These are phyloP conservation scores for Glutinoglossum americanum DNA, from an alignment of 495 filamentous ascomycete species.

Conservation along the genomic window DNA sequence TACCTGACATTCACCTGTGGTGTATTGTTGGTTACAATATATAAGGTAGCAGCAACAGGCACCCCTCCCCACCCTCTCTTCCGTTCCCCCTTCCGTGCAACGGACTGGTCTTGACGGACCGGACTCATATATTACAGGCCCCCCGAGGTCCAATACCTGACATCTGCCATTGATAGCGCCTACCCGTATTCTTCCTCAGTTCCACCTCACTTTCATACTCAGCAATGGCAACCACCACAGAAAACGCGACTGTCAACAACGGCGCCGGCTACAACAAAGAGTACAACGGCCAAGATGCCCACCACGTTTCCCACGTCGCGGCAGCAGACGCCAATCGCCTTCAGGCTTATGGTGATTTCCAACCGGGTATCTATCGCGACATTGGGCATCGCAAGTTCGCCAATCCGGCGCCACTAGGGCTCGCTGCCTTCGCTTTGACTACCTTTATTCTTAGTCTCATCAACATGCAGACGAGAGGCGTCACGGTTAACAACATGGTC, in stretches of 20 bases:
- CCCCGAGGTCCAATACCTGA: too few species aligned
- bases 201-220: background rate
- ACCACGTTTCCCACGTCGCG: too few species aligned
- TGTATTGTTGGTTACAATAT: too few species aligned
- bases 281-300: conserved; percentile 26
- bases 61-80: too few species aligned
- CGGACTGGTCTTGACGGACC: too few species aligned
- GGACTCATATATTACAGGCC: too few species aligned
- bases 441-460: conserved; percentile 80
- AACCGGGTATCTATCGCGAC: conserved; percentile 73
- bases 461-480: conserved; percentile 50
- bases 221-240: conserved; percentile 3
- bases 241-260: conserved; percentile 7
- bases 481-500: conserved; percentile 18
- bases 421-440: conserved; percentile 77
- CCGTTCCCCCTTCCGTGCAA: too few species aligned
- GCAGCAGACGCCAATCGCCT: conserved; percentile 31
- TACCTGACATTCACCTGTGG: too few species aligned
- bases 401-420: conserved; percentile 23
- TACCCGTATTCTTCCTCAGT: background rate
- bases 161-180: too few species aligned
- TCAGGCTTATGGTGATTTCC: conserved; percentile 86
- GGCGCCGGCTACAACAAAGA: conserved; percentile 9
- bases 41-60: too few species aligned
- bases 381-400: conserved; percentile 20